phyloP scores from a whole-genome alignment of 176 grass and related monocot species.

The Aegilops sharonensis region DNA sequence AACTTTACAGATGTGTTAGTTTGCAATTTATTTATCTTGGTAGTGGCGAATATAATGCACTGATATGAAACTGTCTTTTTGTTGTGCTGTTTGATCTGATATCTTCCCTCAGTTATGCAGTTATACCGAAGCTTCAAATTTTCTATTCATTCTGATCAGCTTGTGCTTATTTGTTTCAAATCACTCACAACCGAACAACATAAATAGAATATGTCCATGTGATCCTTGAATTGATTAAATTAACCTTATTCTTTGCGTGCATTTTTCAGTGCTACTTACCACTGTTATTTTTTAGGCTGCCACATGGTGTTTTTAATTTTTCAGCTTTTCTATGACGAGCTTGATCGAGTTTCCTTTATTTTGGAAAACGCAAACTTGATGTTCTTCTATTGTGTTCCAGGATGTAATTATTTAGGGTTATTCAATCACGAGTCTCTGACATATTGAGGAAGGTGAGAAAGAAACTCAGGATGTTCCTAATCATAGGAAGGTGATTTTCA shows the following conservation, averaged over 20 bases:
- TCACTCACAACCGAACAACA: not conserved
- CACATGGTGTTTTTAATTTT: not conserved
- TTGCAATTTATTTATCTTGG: too few species aligned
- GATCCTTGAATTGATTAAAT: not conserved
- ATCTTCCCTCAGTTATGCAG: too few species aligned
- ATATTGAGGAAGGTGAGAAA: slow-evolving; percentile 45
- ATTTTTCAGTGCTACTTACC: not conserved
- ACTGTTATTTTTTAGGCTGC: not conserved
- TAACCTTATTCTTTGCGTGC: not conserved
- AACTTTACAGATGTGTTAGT: too few species aligned
- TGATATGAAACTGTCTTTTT: too few species aligned
- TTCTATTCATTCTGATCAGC: too few species aligned
- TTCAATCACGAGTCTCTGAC: slow-evolving; percentile 56
- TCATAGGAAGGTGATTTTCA: slow-evolving; percentile 58
- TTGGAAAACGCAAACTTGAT: too few species aligned
- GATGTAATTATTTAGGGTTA: slow-evolving; percentile 60
- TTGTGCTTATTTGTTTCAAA: not conserved
- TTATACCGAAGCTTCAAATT: too few species aligned
- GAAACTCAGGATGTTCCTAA: slow-evolving; percentile 47
- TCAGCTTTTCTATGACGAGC: not conserved
- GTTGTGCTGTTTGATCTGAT: too few species aligned
- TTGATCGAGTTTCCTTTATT: not conserved
- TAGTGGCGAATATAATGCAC: too few species aligned
- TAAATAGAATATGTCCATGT: not conserved
- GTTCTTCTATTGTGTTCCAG: slow-evolving; percentile 41